phyloP scores from a whole-genome alignment of 75 land plant genomes.

The Isoetes taiwanensis region DNA sequence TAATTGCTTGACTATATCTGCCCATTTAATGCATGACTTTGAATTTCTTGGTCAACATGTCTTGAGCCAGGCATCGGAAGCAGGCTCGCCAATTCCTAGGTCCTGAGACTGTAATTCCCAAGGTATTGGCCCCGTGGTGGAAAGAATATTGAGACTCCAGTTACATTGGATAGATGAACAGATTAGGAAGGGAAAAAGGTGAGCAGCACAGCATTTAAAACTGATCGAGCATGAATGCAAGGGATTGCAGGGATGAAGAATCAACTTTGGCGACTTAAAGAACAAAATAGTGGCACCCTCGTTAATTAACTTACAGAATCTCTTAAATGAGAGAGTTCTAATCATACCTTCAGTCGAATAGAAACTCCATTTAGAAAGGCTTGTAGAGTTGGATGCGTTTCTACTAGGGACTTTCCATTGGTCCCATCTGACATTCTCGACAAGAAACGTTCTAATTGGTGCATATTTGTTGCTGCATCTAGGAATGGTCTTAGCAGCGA shows the following conservation, averaged over 20 bases:
- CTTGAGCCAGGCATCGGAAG: no score
- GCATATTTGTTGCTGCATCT: conserved; percentile 55
- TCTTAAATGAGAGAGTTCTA: neutral
- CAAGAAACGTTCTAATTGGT: conserved; percentile 37
- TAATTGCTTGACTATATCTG: no score
- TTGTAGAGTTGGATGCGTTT: conserved; percentile 53
- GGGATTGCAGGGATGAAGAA: neutral
- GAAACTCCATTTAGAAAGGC: conserved; percentile 66
- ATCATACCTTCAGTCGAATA: conserved; percentile 48
- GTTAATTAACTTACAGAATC: neutral
- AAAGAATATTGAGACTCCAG: no score
- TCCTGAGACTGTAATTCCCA: no score
- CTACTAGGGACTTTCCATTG: conserved; percentile 5
- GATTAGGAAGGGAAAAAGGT: neutral
- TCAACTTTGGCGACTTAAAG: neutral
- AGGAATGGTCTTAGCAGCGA: conserved; percentile 39
- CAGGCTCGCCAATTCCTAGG: no score
- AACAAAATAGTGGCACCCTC: neutral
- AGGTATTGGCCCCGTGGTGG: no score
- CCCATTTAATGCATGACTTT: no score
- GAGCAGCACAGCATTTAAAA: neutral
- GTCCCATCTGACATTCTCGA: conserved; percentile 28
- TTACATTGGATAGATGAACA: no score
- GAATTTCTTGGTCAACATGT: no score
- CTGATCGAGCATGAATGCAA: neutral